Conservation (phyloP, 1,284 basidiomycete species). For the Cerioporus squamosus region DNA sequence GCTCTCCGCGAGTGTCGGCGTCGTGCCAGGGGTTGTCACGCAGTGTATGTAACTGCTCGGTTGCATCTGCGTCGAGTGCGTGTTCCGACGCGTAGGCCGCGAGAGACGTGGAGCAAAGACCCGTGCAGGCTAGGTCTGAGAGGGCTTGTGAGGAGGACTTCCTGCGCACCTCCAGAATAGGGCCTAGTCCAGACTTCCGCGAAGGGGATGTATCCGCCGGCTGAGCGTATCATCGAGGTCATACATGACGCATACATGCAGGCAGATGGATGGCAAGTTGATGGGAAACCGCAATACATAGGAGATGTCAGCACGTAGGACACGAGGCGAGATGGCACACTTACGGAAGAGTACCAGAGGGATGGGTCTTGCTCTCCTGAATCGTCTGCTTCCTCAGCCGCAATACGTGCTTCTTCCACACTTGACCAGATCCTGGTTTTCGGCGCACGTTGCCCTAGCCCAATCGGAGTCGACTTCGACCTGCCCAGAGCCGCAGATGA, state of each 20-base stretch:
- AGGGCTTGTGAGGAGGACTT: constrained; percentile 30
- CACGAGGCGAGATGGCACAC: constrained; percentile 14
- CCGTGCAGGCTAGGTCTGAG: constrained; percentile 33
- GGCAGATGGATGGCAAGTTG: constrained; percentile 7
- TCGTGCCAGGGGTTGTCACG: constrained; percentile 13
- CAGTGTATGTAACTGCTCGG: constrained; percentile 10
- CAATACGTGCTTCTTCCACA: constrained; percentile 18
- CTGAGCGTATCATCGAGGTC: neutral
- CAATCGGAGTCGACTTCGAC: constrained; percentile 23
- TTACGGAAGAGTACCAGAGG: constrained; percentile 22
- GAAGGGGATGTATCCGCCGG: constrained; percentile 6
- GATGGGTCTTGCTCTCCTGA: constrained; percentile 11
- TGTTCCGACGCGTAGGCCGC: constrained; percentile 33
- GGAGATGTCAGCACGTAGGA: constrained; percentile 15
- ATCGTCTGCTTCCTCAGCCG: constrained; percentile 15
- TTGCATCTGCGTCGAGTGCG: constrained; percentile 22
- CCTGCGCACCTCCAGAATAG: constrained; percentile 21
- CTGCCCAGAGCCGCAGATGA: constrained; percentile 16
- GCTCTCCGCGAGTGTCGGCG: constrained; percentile 7
- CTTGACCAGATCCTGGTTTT: constrained; percentile 21
- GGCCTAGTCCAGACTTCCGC: constrained; percentile 15
- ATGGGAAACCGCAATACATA: too few relatives aligned
- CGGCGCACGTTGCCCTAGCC: constrained; percentile 16
- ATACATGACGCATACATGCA: neutral
- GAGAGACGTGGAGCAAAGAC: constrained; percentile 32